These are phyloP conservation scores for Ascomycota sp. DNA, from an alignment of 2,329 filamentous ascomycete species.

Conservation along the genomic window DNA sequence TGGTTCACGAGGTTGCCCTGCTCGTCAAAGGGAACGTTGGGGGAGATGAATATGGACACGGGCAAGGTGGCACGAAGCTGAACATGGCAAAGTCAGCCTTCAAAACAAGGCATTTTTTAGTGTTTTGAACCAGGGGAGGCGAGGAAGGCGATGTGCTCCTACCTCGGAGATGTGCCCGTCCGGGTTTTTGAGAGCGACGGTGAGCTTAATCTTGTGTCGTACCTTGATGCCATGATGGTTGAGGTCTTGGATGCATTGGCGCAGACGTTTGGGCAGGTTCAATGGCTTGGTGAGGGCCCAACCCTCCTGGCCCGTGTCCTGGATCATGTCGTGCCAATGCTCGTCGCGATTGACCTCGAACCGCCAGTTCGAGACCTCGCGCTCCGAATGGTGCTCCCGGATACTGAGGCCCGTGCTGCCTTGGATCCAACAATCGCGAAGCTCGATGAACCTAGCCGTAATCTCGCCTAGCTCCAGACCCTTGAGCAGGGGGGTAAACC, in stretches of 20 bases:
- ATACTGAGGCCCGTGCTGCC: slow-evolving; percentile 23
- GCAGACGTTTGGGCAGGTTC: slow-evolving; percentile 63
- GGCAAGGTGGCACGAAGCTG: slow-evolving; percentile 71
- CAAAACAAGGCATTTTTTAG: no score
- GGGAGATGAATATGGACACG: slow-evolving; percentile 86
- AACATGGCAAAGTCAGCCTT: neutral
- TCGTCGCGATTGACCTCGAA: slow-evolving; percentile 33
- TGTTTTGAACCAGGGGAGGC: no score
- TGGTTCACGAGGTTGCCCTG: slow-evolving; percentile 58
- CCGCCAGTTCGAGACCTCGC: slow-evolving; percentile 40
- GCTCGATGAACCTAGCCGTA: slow-evolving; percentile 60
- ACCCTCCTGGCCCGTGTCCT: slow-evolving; percentile 45
- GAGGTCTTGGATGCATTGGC: slow-evolving; percentile 72
- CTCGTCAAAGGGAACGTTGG: slow-evolving; percentile 74
- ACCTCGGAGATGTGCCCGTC: slow-evolving; percentile 88
- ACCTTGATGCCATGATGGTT: slow-evolving; percentile 81
- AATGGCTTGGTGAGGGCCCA: slow-evolving; percentile 39
- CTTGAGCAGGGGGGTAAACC: slow-evolving; percentile 74
- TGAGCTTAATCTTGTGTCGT: slow-evolving; percentile 79
- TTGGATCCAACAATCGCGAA: slow-evolving; percentile 43
- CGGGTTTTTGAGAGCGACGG: slow-evolving; percentile 79
- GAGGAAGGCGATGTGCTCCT: no score
- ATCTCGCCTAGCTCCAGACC: slow-evolving; percentile 72
- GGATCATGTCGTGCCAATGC: slow-evolving; percentile 49
- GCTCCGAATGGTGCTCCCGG: slow-evolving; percentile 40